Percentiles rank a stretch among this genome's conserved stretches.
These are phyloP conservation scores for Cercospora zeina DNA, from an alignment of 2,329 filamentous ascomycete genomes.

Conservation along the genomic window DNA sequence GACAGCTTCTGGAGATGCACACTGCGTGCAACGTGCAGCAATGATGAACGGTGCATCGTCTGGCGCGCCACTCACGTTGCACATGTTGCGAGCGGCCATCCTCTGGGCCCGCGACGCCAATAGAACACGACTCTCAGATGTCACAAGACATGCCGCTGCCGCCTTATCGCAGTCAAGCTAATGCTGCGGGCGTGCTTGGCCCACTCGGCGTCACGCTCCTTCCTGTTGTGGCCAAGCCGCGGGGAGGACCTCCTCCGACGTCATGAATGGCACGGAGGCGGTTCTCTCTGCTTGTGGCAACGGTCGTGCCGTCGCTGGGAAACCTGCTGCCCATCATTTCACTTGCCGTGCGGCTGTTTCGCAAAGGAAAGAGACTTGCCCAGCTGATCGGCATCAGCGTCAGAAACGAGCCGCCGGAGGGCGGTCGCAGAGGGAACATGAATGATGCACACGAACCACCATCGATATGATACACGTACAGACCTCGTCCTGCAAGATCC, in stretches of 20 bases:
- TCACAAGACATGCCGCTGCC: conserved; percentile 16
- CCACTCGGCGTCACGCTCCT: background rate
- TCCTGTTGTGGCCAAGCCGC: conserved; percentile 5
- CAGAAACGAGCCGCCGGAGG: too few species aligned
- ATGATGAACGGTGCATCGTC: background rate
- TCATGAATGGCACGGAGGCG: background rate
- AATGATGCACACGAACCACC: background rate
- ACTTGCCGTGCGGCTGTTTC: too few species aligned
- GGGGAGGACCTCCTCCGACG: background rate
- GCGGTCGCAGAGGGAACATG: too few species aligned
- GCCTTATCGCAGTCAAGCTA: conserved; percentile 14
- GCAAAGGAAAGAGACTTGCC: too few species aligned
- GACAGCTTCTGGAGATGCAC: background rate
- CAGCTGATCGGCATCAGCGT: too few species aligned
- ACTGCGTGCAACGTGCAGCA: too few species aligned
- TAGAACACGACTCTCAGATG: conserved; percentile 14
- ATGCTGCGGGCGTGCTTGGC: conserved; percentile 1
- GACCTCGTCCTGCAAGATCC: background rate
- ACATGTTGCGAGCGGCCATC: background rate
- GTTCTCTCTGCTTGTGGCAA: background rate
- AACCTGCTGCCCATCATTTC: too few species aligned
- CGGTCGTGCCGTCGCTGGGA: too few species aligned
- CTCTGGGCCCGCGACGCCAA: conserved; percentile 11
- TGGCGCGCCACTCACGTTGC: background rate
- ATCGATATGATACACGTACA: background rate